phyloP scores from a whole-genome alignment of 345 rosid genomes.

The Eutrema japonicum region DNA sequence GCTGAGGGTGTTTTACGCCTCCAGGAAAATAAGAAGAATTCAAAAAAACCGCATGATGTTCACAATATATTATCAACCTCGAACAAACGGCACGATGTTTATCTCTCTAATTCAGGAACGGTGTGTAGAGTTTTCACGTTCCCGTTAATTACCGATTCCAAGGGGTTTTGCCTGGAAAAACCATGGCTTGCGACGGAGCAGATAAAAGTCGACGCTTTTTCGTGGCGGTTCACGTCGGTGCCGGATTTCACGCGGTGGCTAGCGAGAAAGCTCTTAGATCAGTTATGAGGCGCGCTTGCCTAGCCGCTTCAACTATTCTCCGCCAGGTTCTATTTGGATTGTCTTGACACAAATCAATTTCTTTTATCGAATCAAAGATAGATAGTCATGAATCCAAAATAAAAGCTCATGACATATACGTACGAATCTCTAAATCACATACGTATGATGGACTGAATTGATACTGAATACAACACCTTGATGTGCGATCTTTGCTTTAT shows the following conservation, averaged over 20 bases:
- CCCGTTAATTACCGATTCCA: background rate
- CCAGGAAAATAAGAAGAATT: background rate
- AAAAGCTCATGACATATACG: background rate
- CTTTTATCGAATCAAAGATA: background rate
- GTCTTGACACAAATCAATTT: background rate
- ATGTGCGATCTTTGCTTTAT: slow-evolving; percentile 12
- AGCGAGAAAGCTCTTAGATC: slow-evolving; percentile 79
- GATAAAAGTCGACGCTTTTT: slow-evolving; percentile 68
- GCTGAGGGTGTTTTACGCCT: slow-evolving; percentile 20
- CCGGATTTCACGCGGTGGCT: slow-evolving; percentile 75
- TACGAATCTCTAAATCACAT: background rate
- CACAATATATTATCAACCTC: no score
- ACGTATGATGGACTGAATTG: background rate
- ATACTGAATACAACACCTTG: background rate
- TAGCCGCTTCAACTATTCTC: slow-evolving; percentile 80
- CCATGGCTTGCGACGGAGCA: slow-evolving; percentile 42
- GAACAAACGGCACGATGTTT: slow-evolving; percentile 33
- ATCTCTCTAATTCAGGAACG: background rate
- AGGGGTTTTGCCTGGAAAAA: slow-evolving; percentile 8
- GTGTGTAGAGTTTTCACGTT: background rate
- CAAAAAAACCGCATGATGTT: slow-evolving; percentile 21
- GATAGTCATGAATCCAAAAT: background rate
- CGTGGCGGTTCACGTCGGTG: slow-evolving; percentile 96
- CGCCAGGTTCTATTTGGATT: slow-evolving; percentile 55
- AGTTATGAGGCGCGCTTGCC: slow-evolving; percentile 92